A percentile compares a stretch with the other conserved stretches of the same genome.
Conservation (phyloP, 2,329 filamentous ascomycete genomes). For the Phialophora chinensis region DNA sequence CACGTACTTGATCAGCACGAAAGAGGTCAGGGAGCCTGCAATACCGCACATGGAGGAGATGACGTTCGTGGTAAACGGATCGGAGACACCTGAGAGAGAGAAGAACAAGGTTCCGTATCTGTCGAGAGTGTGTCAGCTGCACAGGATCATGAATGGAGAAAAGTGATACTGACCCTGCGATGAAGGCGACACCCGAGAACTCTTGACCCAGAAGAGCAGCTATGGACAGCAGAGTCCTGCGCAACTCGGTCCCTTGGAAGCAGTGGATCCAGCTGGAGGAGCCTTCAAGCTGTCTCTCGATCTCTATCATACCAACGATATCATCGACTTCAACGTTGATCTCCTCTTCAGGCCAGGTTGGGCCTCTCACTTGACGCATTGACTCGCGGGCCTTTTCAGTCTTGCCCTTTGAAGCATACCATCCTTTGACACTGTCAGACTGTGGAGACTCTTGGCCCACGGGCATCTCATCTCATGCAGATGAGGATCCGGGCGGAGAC, state of each 20-base stretch:
- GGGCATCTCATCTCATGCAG: too few species aligned
- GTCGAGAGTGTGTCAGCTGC: constrained; percentile 68
- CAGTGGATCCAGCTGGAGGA: constrained; percentile 13
- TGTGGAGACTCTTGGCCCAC: too few species aligned
- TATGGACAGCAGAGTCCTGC: constrained; percentile 19
- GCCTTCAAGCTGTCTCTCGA: constrained; percentile 22
- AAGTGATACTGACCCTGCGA: constrained; percentile 55
- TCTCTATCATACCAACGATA: constrained; percentile 11
- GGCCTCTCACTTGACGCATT: constrained; percentile 16
- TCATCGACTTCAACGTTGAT: constrained; percentile 23
- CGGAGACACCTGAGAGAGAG: constrained; percentile 72
- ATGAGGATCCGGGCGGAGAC: too few species aligned
- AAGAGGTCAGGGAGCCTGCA: constrained; percentile 79
- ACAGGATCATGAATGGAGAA: constrained; percentile 1
- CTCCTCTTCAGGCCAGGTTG: constrained; percentile 13
- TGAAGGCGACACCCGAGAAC: constrained; percentile 57
- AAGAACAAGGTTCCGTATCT: constrained; percentile 85
- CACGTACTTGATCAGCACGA: constrained; percentile 80
- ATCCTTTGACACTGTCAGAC: constrained; percentile 62
- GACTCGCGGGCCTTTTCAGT: constrained; percentile 11
- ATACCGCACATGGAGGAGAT: constrained; percentile 89
- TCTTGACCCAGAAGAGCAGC: constrained; percentile 16
- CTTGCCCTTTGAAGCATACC: constrained; percentile 61
- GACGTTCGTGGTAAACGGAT: constrained; percentile 81
- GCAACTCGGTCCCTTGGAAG: constrained; percentile 22